These are phyloP conservation scores for Fusarium tupiense DNA, from an alignment of 2,329 filamentous ascomycete genomes.

Conservation along the genomic window DNA sequence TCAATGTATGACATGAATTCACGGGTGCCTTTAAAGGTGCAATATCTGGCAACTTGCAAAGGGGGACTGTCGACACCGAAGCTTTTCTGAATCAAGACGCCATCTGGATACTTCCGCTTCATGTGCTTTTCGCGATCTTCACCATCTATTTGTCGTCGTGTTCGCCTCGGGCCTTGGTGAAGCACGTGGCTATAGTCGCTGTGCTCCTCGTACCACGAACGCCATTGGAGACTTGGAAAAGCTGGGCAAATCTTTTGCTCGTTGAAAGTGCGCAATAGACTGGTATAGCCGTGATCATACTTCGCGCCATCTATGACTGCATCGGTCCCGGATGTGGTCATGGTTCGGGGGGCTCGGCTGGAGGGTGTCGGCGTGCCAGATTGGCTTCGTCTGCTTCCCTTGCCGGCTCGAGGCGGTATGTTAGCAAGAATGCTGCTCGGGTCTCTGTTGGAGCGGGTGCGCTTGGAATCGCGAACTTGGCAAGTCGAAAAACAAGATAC, in stretches of 20 bases:
- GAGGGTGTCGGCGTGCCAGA: no score
- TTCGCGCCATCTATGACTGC: no score
- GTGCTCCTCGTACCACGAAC: background rate
- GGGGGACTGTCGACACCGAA: accelerated
- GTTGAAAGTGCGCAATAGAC: background rate
- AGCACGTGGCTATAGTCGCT: background rate
- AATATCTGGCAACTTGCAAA: background rate
- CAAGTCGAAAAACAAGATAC: no score
- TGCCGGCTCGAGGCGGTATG: no score
- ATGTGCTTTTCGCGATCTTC: background rate
- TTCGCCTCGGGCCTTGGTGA: background rate
- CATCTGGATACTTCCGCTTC: background rate
- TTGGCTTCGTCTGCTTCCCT: no score
- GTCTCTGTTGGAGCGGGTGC: no score
- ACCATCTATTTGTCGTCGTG: no score
- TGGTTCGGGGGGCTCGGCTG: accelerated
- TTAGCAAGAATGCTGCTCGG: no score
- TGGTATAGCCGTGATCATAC: background rate
- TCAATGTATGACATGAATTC: background rate
- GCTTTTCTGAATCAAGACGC: background rate
- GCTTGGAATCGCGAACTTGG: no score
- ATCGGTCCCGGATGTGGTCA: no score
- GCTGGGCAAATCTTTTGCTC: background rate
- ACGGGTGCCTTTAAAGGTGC: background rate
- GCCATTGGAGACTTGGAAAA: background rate